Base-by-base conservation (phyloP, 805 yeast species). In the Torulaspora quercuum region DNA sequence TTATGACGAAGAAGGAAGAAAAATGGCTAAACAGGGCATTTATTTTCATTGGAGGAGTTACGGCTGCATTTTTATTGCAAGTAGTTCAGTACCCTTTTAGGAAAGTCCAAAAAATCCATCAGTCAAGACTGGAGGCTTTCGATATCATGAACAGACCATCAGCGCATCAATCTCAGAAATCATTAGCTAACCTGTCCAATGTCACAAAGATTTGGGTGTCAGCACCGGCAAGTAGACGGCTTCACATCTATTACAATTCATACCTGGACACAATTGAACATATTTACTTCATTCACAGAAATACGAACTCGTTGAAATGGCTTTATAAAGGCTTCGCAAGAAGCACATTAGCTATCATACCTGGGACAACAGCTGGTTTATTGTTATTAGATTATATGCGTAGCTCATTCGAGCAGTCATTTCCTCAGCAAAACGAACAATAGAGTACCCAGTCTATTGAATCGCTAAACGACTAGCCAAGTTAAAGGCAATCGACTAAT, bases 341-440 rank as follows among this genome's bases (percentile, higher is more conserved):
- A 39, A 82, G 81, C 43, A 82, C 95, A 0, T 52, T 84, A 31
- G 73, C 86, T 0, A 77, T 84, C 1, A 75, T 89, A 28, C 97
- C 97, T 1, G 86, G 95, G 2, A 85, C 96, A 1, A 82, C 94
- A 26, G 75, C 87, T 26, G 96, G 95, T 0, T 66, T 90, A 24
- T 64, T 90, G 31, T 86, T 86, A 10, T 77, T 90, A 59, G 97
- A 90, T 59, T 80, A 85, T 13, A 72, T 85, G 72, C 69, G 97
- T 55, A 67, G 52, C 8, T 61, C 53, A 25, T 39, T 65, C 11
- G 63, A 50, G 15, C 48, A 44, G n/a, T 24, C 40, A 8, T 11
- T 42, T 7, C 30, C 37, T 10, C 33, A 36, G 5, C n/a, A 22
- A n/a, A 27, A 30, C 12, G 29, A 29, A 14, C 18, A 29, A 15